Evolutionary conservation across 1,139 yeast species (phyloP).

Genomic region (Saccharomycopsis hybrid): DNA sequence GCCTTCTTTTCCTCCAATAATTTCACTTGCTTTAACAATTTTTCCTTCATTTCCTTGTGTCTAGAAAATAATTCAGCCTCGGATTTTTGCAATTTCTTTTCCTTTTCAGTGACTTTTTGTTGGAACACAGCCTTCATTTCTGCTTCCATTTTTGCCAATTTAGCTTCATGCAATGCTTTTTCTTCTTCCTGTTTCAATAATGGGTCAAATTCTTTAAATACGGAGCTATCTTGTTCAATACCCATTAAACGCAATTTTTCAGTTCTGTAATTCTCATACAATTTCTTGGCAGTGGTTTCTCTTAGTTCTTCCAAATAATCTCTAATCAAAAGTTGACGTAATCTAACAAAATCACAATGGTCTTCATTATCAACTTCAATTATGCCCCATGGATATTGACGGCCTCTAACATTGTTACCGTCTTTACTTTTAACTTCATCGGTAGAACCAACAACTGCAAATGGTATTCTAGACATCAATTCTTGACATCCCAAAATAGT

Average conservation of each 20-base stretch:
- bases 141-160: slow-evolving; percentile 87
- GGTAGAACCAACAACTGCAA: slow-evolving; percentile 92
- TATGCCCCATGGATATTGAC: slow-evolving; percentile 96
- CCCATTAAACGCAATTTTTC: slow-evolving; percentile 79
- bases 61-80: slow-evolving; percentile 94
- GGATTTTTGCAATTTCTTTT: slow-evolving; percentile 91
- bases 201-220: slow-evolving; percentile 93
- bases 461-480: slow-evolving; percentile 71
- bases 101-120: slow-evolving; percentile 94
- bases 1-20: slow-evolving; percentile 87
- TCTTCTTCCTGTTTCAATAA: slow-evolving; percentile 91
- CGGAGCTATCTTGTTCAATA: slow-evolving; percentile 85
- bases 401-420: slow-evolving; percentile 84
- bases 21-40: slow-evolving; percentile 78
- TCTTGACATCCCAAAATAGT: slow-evolving; percentile 58
- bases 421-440: slow-evolving; percentile 63
- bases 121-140: slow-evolving; percentile 98
- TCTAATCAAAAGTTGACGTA: slow-evolving; percentile 85
- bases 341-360: slow-evolving; percentile 87
- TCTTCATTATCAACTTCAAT: slow-evolving; percentile 93
- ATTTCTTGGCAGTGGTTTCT: slow-evolving; percentile 68
- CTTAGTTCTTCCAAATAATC: slow-evolving; percentile 91
- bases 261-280: slow-evolving; percentile 88
- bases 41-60: slow-evolving; percentile 97
- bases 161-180: slow-evolving; percentile 86